phyloP scores from a whole-genome alignment of 805 yeast genomes.

The Metschnikowia santaceciliae region DNA sequence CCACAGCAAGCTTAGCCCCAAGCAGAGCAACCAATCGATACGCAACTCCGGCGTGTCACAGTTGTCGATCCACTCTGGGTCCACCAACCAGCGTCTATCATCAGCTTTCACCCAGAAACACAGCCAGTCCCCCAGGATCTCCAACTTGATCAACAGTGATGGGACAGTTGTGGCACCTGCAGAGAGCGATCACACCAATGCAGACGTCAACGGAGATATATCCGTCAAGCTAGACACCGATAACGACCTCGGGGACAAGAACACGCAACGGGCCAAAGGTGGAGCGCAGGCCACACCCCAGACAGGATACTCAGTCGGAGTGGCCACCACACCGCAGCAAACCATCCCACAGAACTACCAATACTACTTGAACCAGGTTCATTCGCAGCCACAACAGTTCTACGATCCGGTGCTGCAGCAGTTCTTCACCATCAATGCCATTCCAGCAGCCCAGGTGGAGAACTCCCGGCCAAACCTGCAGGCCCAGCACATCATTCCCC shows the following conservation, averaged over 20 bases:
- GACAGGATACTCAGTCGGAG: slow-evolving; percentile 1
- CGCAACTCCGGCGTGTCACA: slow-evolving; percentile 9
- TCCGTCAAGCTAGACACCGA: slow-evolving; percentile 3
- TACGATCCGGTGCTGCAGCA: slow-evolving; percentile 45
- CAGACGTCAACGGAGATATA: slow-evolving; percentile 12
- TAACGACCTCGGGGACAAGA: not conserved
- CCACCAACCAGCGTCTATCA: slow-evolving; percentile 26
- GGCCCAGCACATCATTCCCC: not conserved
- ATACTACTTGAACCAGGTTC: slow-evolving; percentile 20
- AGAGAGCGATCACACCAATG: slow-evolving; percentile 21
- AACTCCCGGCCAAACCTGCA: slow-evolving; percentile 22
- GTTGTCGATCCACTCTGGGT: slow-evolving; percentile 15
- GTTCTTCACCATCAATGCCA: slow-evolving; percentile 37
- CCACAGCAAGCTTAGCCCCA: slow-evolving; percentile 7
- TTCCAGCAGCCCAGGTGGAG: slow-evolving; percentile 24
- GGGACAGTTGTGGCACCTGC: slow-evolving; percentile 43
- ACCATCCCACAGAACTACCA: slow-evolving; percentile 18
- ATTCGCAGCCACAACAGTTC: slow-evolving; percentile 36
- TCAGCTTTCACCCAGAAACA: slow-evolving; percentile 37
- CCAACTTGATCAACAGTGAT: slow-evolving; percentile 43
- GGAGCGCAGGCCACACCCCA: not conserved
- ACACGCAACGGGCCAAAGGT: not conserved
- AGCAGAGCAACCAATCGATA: slow-evolving; percentile 1
- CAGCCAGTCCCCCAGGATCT: slow-evolving; percentile 31
- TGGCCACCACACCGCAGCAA: slow-evolving; percentile 14